Evolutionary conservation across 1,284 basidiomycete species (phyloP).

Genomic region (Ceratobasidium sp.): DNA sequence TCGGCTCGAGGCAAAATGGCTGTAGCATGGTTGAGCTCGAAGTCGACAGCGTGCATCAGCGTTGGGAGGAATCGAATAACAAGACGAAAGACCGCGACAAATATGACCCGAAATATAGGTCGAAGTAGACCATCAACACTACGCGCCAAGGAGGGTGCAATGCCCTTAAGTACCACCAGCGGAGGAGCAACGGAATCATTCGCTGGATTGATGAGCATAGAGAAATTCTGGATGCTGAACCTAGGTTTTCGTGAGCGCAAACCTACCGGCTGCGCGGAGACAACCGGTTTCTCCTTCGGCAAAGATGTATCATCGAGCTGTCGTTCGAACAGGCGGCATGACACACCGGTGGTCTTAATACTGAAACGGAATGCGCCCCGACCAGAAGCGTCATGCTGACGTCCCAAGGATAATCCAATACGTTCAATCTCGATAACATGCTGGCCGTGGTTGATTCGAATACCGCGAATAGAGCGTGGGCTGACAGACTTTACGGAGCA

Average conservation of each 20-base stretch:
- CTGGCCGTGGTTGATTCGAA: constrained; percentile 71
- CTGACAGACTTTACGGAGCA: constrained; percentile 62
- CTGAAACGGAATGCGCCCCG: constrained; percentile 47
- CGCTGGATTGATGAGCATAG: constrained; percentile 37
- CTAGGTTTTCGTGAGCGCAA: constrained; percentile 42
- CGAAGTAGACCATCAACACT: constrained; percentile 62
- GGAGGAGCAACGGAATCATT: constrained; percentile 45
- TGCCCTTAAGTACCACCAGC: constrained; percentile 41
- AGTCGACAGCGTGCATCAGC: constrained; percentile 73
- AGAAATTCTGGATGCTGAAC: constrained; percentile 44
- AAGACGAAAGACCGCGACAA: constrained; percentile 64
- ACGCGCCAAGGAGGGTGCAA: constrained; percentile 46
- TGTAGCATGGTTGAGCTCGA: constrained; percentile 70
- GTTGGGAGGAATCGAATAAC: constrained; percentile 73
- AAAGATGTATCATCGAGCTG: not conserved
- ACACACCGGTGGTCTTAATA: constrained; percentile 39
- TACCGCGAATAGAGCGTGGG: constrained; percentile 77
- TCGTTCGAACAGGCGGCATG: constrained; percentile 3
- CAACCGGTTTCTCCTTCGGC: constrained; percentile 12
- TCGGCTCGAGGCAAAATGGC: constrained; percentile 66
- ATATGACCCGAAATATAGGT: constrained; percentile 69
- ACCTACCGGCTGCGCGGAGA: not conserved
- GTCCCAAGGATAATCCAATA: constrained; percentile 69
- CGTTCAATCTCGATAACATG: constrained; percentile 73
- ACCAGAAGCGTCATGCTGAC: constrained; percentile 55